Base-by-base conservation (phyloP, 1,284 basidiomycete genomes). In the Marasmius fiardii region DNA sequence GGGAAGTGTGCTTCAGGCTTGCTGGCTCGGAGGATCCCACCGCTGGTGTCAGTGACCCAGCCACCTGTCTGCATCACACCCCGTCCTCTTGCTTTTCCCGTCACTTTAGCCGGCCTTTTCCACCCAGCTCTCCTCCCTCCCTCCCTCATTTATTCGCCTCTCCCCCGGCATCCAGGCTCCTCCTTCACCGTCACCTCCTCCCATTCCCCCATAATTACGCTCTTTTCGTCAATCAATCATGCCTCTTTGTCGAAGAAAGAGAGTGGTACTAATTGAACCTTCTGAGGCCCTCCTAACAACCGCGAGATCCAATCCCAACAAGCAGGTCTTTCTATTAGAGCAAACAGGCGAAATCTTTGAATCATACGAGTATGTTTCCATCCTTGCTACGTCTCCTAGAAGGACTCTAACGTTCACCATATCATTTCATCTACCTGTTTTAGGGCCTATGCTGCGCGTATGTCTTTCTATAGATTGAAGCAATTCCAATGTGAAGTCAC, bases 261-360 rank as follows among this genome's bases (percentile, higher is more conserved):
- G 90, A 74, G 92, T 95, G 64, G 82, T 93, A 65, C 87, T 92
- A 78, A 88, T 85, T 64, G 85, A 92, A 69, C 88, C 88, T 65
- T 85, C 86, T 61, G 80, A 80, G 56, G 74, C 77, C 65, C 84
- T 89, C 69, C 77, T 89, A 60, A 79, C 82, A 60, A 79, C 81
- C 57, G 78, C 79, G 63, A 78, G 82, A 71, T 72, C 80, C 49
- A 81, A 86, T 74, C 81, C 82, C 48, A 76, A 79, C 71, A 86
- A 78, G 67, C 85, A 90, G 66, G 93, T 95, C 69, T 97, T 86
- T 75, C 94, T 92, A 76, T 86, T 98, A 67, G 77, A 85, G 58
- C 86, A 93, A 71, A 97, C 95, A 3, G 95, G 94, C 65, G 95
- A 98, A 81, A 90, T 97, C 70, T 98, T 98, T 69, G 86, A 93